These are phyloP conservation scores for Ascochyta clinopodiicola DNA, from an alignment of 2,329 filamentous ascomycete species.

Conservation along the genomic window DNA sequence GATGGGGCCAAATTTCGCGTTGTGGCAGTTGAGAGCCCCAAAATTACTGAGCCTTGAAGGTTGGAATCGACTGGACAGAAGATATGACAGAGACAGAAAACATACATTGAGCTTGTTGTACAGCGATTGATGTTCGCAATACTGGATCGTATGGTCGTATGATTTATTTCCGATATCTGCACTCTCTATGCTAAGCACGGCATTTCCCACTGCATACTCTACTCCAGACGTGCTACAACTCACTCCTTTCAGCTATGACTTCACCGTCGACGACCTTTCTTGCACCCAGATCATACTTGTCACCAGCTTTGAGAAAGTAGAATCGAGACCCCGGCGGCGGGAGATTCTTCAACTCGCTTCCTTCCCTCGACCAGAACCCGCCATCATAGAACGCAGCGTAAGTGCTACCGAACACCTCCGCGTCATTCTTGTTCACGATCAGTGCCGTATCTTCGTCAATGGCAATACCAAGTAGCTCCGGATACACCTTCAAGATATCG, in stretches of 20 bases:
- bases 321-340: conserved; percentile 24
- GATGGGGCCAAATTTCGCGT: conserved; percentile 20
- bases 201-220: neutral
- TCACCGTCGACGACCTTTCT: conserved; percentile 21
- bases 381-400: conserved; percentile 36
- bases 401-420: conserved; percentile 35
- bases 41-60: conserved; percentile 17
- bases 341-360: conserved; percentile 24
- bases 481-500: conserved; percentile 28
- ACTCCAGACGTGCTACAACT: neutral
- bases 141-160: neutral
- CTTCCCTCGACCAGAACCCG: conserved; percentile 35
- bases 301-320: conserved; percentile 31
- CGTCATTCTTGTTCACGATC: conserved; percentile 29
- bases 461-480: conserved; percentile 28
- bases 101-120: neutral
- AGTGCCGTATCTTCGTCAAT: conserved; percentile 38
- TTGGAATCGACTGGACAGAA: neutral
- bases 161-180: neutral
- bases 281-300: conserved; percentile 27
- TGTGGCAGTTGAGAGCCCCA: conserved; percentile 24
- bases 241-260: neutral
- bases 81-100: neutral
- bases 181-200: neutral
- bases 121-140: neutral